Evolutionary conservation across 139 green algal genomes (phyloP).

Genomic region (Tetraselmis chui): DNA sequence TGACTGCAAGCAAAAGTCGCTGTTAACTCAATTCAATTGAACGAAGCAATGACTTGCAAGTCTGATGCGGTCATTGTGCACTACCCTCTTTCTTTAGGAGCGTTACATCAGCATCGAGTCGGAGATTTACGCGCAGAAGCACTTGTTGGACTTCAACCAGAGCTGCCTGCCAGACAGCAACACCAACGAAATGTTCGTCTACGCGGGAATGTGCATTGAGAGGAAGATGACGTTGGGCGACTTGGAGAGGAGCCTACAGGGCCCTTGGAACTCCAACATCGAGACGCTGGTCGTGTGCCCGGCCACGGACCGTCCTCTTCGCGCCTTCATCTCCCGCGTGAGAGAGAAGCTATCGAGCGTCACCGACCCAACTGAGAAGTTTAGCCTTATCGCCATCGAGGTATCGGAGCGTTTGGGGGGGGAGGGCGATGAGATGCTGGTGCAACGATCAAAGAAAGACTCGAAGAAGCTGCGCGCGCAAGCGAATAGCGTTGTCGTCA

Average conservation of each 20-base stretch:
- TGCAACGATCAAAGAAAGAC: background rate
- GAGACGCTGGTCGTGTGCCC: background rate
- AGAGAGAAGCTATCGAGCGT: background rate
- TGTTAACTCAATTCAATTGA: too few relatives aligned
- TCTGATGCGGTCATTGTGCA: too few relatives aligned
- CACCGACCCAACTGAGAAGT: background rate
- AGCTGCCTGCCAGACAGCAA: background rate
- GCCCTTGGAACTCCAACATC: background rate
- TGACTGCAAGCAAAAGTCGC: too few relatives aligned
- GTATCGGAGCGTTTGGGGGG: background rate
- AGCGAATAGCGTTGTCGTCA: background rate
- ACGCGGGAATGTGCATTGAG: background rate
- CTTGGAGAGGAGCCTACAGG: background rate
- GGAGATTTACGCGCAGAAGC: background rate
- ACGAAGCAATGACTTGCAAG: too few relatives aligned
- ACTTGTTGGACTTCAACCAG: background rate
- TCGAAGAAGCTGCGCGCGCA: background rate
- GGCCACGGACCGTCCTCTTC: background rate
- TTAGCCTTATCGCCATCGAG: background rate
- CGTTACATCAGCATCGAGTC: background rate
- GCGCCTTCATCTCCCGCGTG: background rate
- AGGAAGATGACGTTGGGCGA: background rate
- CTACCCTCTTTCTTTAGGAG: too few relatives aligned
- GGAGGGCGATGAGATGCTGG: background rate
- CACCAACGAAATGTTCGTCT: background rate